These are phyloP conservation scores for Aspergillus sparsus DNA, from an alignment of 495 filamentous ascomycete species.

Conservation along the genomic window DNA sequence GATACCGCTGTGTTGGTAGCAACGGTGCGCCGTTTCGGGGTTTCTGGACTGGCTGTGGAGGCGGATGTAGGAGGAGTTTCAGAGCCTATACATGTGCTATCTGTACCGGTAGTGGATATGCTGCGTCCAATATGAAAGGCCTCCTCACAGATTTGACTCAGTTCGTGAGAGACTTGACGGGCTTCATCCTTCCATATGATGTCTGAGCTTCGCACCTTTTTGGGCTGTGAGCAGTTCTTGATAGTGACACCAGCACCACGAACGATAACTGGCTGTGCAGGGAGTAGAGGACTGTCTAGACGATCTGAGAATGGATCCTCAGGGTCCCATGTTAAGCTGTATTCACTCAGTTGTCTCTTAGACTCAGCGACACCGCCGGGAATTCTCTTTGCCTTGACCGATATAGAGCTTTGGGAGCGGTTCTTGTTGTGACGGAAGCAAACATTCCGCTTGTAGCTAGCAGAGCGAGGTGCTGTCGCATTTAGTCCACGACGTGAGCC, in stretches of 20 bases:
- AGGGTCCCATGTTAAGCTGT: constrained; percentile 32
- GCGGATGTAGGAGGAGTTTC: constrained; percentile 57
- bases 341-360: constrained; percentile 31
- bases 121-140: constrained; percentile 74
- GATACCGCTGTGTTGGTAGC: constrained; percentile 3
- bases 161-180: constrained; percentile 64
- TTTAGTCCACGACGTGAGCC: constrained; percentile 64
- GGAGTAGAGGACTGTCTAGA: constrained; percentile 40
- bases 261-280: constrained; percentile 44
- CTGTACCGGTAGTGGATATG: constrained; percentile 49
- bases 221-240: constrained; percentile 32
- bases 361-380: constrained; percentile 16
- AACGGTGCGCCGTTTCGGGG: constrained; percentile 25
- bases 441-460: constrained; percentile 73
- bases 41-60: constrained; percentile 38
- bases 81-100: constrained; percentile 43
- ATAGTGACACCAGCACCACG: constrained; percentile 32
- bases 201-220: constrained; percentile 45
- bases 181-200: constrained; percentile 62
- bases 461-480: constrained; percentile 52
- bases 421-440: constrained; percentile 67
- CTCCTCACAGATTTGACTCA: constrained; percentile 71
- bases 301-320: constrained; percentile 23
- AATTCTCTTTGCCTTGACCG: constrained; percentile 26
- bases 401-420: constrained; percentile 43